Conservation (phyloP, 2,329 filamentous ascomycete genomes). For the Phialemonium atrogriseum region DNA sequence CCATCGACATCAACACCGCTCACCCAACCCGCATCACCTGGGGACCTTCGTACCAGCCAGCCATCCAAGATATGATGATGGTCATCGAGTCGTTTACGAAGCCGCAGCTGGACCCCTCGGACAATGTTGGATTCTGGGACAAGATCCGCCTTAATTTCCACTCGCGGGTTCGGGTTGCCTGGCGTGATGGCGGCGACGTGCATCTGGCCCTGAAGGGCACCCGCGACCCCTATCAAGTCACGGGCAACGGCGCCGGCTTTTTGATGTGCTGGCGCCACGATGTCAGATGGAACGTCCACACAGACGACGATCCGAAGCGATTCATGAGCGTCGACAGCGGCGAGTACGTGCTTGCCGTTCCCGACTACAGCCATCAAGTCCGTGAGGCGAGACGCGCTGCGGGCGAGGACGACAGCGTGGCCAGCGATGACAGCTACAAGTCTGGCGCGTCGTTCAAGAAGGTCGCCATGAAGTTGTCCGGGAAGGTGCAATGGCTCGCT, state of each 20-base stretch:
- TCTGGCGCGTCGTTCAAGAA: conserved; percentile 89
- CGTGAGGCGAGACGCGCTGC: conserved; percentile 49
- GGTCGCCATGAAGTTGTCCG: conserved; percentile 96
- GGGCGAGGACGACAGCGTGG: conserved; percentile 50
- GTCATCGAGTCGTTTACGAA: conserved; percentile 97
- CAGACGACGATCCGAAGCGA: conserved; percentile 77
- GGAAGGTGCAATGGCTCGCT: conserved; percentile 86
- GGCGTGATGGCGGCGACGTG: conserved; percentile 94
- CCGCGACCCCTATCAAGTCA: conserved; percentile 87
- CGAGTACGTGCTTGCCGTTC: conserved; percentile 89
- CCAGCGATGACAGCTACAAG: conserved; percentile 56
- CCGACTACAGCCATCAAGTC: conserved; percentile 85
- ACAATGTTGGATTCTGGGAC: conserved; percentile 96
- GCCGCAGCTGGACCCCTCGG: conserved; percentile 85
- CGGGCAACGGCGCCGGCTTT: conserved; percentile 86
- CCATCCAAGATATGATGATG: conserved; percentile 99
- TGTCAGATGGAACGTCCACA: conserved; percentile 78
- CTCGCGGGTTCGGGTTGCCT: conserved; percentile 78
- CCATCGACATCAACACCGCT: conserved; percentile 85
- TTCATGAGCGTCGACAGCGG: conserved; percentile 96
- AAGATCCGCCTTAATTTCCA: conserved; percentile 94
- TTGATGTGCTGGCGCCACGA: conserved; percentile 98
- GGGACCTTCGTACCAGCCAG: conserved; percentile 95
- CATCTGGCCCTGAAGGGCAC: conserved; percentile 87
- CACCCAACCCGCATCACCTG: conserved; percentile 90